Conservation (phyloP, 208 protist species). For the Trypanosoma boissoni region DNA sequence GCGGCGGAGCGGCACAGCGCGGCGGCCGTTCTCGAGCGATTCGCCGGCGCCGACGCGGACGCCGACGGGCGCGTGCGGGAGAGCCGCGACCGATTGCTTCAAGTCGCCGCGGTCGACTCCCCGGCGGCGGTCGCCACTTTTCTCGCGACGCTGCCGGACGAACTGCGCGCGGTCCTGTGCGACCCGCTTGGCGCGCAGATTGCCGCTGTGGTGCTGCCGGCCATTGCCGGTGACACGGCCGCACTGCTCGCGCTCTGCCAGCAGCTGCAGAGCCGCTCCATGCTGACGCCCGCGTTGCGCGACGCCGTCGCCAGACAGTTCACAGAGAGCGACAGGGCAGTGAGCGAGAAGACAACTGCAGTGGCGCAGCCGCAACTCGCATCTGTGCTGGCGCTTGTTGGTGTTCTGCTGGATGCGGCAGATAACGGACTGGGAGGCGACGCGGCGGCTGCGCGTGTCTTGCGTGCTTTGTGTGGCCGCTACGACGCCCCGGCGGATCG, state of each 20-base stretch:
- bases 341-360: too few species aligned
- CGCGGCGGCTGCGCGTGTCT: neutral
- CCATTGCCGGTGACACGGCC: slow-evolving; percentile 29
- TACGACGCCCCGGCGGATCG: slow-evolving; percentile 10
- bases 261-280: slow-evolving; percentile 29
- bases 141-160: slow-evolving; percentile 47
- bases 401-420: too few species aligned
- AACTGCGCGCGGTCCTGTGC: slow-evolving; percentile 40
- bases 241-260: slow-evolving; percentile 35
- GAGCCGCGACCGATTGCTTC: slow-evolving; percentile 62
- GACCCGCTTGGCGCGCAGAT: slow-evolving; percentile 38
- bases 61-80: slow-evolving; percentile 29
- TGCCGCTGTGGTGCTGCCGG: slow-evolving; percentile 34
- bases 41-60: slow-evolving; percentile 7
- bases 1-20: neutral
- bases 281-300: slow-evolving; percentile 30
- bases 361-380: too few species aligned
- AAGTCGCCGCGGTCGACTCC: slow-evolving; percentile 50
- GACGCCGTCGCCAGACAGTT: slow-evolving; percentile 19
- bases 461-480: slow-evolving; percentile 7
- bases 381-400: too few species aligned
- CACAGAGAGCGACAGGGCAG: too few species aligned
- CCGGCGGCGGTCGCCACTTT: slow-evolving; percentile 50
- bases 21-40: neutral
- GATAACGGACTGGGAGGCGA: too few species aligned